These are phyloP conservation scores for Herpetospermum pedunculosum DNA, from an alignment of 306 rosid species.

Conservation along the genomic window DNA sequence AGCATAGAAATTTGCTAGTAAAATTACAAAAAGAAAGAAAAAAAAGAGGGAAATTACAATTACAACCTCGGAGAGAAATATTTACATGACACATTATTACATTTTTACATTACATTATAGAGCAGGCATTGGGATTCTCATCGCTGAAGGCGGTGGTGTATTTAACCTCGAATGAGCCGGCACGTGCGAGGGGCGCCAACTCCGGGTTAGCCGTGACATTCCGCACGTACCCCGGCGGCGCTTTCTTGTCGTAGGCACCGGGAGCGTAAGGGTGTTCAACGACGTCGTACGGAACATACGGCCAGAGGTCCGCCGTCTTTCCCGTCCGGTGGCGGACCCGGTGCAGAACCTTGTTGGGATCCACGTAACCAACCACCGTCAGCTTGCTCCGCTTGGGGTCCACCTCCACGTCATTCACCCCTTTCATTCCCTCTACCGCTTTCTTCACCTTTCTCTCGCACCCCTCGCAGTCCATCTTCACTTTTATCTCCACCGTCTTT, in stretches of 20 bases:
- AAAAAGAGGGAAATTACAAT: too few relatives aligned
- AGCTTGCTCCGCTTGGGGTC: conserved; percentile 33
- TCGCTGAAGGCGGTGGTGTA: conserved; percentile 42
- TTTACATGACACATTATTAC: not conserved
- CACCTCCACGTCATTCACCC: conserved; percentile 30
- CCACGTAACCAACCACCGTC: conserved; percentile 33
- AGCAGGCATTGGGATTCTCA: conserved; percentile 38
- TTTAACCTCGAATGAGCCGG: conserved; percentile 25
- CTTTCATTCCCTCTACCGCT: conserved; percentile 37
- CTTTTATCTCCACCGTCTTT: conserved; percentile 40
- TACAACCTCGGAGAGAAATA: not conserved
- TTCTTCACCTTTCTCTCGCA: conserved; percentile 33
- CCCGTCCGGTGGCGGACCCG: conserved; percentile 36
- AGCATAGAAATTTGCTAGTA: too few relatives aligned
- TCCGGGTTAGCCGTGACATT: conserved; percentile 22
- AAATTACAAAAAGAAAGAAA: too few relatives aligned
- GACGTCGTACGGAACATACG: conserved; percentile 34
- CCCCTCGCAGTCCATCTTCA: conserved; percentile 43
- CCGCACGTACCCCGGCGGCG: conserved; percentile 49
- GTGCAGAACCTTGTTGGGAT: conserved; percentile 22
- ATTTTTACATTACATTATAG: conserved; percentile 14
- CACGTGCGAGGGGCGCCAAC: conserved; percentile 27
- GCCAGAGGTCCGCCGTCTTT: conserved; percentile 43
- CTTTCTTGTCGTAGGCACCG: conserved; percentile 33
- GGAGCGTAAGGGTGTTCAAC: conserved; percentile 40